These are phyloP conservation scores for Cordyceps tenuipes DNA, from an alignment of 2,329 filamentous ascomycete species.

Conservation along the genomic window DNA sequence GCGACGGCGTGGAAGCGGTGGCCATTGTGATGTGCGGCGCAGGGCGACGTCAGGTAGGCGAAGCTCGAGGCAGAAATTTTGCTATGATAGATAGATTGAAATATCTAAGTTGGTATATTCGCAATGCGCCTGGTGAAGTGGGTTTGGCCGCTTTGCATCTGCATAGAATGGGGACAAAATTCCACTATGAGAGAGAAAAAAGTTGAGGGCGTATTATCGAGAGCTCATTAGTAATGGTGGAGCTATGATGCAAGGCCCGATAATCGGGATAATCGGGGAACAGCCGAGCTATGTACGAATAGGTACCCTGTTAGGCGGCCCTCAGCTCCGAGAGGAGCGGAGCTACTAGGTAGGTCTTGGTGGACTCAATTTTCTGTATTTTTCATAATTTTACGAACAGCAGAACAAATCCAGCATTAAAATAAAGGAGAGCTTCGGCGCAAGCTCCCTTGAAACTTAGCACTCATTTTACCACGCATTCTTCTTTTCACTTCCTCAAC, in stretches of 20 bases:
- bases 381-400: not conserved
- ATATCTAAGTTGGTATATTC: not conserved
- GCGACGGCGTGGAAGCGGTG: constrained; percentile 1
- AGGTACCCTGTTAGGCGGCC: not conserved
- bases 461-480: not conserved
- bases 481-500: not conserved
- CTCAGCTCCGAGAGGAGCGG: not conserved
- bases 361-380: not conserved
- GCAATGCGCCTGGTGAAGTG: not conserved
- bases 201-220: constrained; percentile 8
- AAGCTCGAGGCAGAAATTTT: not conserved
- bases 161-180: not conserved
- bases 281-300: not conserved
- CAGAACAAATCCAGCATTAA: not conserved
- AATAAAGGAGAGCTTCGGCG: not conserved
- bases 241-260: constrained; percentile 20
- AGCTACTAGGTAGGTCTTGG: not conserved
- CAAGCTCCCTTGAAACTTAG: not conserved
- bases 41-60: not conserved
- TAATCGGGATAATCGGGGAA: constrained; percentile 6
- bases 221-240: constrained; percentile 25
- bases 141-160: not conserved
- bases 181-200: not conserved
- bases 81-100: not conserved
- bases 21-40: constrained; percentile 2